Base-by-base conservation (phyloP, 1,139 yeast species). In the Kurtzmaniella quercitrusa region DNA sequence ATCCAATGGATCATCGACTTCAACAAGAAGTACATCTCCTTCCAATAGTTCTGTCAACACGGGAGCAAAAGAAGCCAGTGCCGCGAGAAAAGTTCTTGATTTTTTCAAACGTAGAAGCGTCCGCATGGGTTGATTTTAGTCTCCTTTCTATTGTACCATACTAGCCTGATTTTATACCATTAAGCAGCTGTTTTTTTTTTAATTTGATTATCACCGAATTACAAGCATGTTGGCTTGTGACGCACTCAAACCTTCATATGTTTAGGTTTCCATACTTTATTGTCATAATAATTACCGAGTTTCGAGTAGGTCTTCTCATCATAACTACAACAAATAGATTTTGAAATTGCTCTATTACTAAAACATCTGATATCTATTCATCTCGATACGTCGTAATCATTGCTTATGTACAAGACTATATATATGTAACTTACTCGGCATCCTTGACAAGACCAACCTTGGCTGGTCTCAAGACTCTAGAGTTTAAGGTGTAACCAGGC, bases 381-480 rank as follows among this genome's bases (percentile, higher is more conserved):
- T 21, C 9, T 26, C 12, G 30, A 26, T 26, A 4, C n/a, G 30
- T 26, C 30, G 30, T 26, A 26, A 26, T 26, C 30, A 26, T 26
- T 26, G 30, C 30, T 26, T 30, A 30, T 30, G n/a, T 30, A 30
- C 34, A 30, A 30, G 34, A 30, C 34, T 14, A 30, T 30, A 14
- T 30, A 14, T 14, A 14, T 14, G 17, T 30, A 12, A 14, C 4
- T 18, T 30, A 30, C 41, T 53, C 56, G 41, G 47, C 44, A 44
- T 50, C 81, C 70, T 85, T 87, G 52, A 89, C 97, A 59, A 91
- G 80, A 55, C 98, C 97, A 53, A 91, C 98, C 74, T 91, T 91
- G 48, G 98, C 96, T 35, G 98, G 96, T 68, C 98, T 82, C 60
- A 91, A 77, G 38, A 89, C 96, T 62, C 97, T 79, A 53, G 85